Percentiles rank a stretch among this genome's conserved stretches.
These are phyloP conservation scores for Takashimella koratensis DNA, from an alignment of 1,284 basidiomycete genomes.

Conservation along the genomic window DNA sequence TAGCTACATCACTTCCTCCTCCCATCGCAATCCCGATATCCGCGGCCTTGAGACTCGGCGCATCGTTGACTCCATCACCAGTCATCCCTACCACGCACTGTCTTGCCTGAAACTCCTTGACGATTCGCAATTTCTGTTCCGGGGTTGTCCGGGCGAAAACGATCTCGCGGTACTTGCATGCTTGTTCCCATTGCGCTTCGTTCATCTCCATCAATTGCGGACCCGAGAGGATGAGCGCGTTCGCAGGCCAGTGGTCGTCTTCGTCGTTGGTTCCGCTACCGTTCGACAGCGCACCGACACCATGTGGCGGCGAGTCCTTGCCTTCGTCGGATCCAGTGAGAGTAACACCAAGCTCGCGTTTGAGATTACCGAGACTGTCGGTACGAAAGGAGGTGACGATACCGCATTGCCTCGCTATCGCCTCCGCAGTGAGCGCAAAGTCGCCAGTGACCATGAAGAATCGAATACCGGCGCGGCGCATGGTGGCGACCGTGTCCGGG, in stretches of 20 bases:
- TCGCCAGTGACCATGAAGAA: conserved; percentile 70
- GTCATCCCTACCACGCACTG: conserved; percentile 58
- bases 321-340: not conserved
- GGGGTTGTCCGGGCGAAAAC: conserved; percentile 71
- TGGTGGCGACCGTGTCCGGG: conserved; percentile 53
- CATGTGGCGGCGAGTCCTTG: not conserved
- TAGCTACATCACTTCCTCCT: conserved; percentile 50
- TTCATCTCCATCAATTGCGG: conserved; percentile 55
- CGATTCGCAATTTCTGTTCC: conserved; percentile 68
- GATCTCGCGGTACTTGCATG: conserved; percentile 61
- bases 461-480: conserved; percentile 60
- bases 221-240: conserved; percentile 56
- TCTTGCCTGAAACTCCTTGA: conserved; percentile 58
- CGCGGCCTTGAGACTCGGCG: conserved; percentile 56
- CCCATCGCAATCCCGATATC: conserved; percentile 55
- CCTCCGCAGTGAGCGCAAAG: conserved; percentile 52
- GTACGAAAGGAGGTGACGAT: conserved; percentile 56
- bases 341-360: conserved; percentile 13
- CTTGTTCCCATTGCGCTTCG: conserved; percentile 54
- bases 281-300: no score
- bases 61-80: conserved; percentile 69
- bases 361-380: conserved; percentile 50
- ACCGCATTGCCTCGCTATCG: conserved; percentile 61
- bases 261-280: not conserved
- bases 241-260: not conserved